Conservation (phyloP, 768 basidiomycete species). For the Suillus occidentalis region DNA sequence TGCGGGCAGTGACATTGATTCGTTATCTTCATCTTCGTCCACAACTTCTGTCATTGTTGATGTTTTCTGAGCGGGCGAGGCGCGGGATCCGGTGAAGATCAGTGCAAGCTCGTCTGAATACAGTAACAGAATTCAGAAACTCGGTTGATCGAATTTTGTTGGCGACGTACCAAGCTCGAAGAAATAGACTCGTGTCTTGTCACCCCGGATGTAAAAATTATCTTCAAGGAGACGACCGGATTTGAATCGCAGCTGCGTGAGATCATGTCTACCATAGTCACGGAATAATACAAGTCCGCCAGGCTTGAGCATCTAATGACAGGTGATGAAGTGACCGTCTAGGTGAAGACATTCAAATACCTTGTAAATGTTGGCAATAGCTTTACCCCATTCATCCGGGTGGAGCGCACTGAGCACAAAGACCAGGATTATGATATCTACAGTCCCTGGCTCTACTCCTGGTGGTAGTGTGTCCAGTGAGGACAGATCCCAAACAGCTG, state of each 20-base stretch:
- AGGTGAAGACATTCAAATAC: slow-evolving; percentile 36
- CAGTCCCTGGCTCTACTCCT: slow-evolving; percentile 60
- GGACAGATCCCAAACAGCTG: slow-evolving; percentile 91
- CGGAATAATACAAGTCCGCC: slow-evolving; percentile 82
- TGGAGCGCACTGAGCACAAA: slow-evolving; percentile 94
- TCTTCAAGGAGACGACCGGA: slow-evolving; percentile 83
- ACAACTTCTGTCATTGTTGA: slow-evolving; percentile 33
- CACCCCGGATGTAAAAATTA: slow-evolving; percentile 95
- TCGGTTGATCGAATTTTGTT: background rate
- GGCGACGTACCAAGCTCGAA: slow-evolving; percentile 72
- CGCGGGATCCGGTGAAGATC: slow-evolving; percentile 68
- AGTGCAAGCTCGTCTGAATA: slow-evolving; percentile 71
- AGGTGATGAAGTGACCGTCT: background rate
- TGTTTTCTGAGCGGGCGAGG: slow-evolving; percentile 33
- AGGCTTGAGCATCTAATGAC: slow-evolving; percentile 84
- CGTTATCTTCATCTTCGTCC: slow-evolving; percentile 33
- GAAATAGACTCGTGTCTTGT: slow-evolving; percentile 97
- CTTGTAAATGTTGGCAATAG: slow-evolving; percentile 76
- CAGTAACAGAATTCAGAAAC: background rate
- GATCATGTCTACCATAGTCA: slow-evolving; percentile 94
- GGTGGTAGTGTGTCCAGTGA: slow-evolving; percentile 59
- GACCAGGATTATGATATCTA: slow-evolving; percentile 89
- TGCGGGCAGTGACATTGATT: slow-evolving; percentile 2
- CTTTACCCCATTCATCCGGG: slow-evolving; percentile 86
- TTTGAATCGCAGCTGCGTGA: slow-evolving; percentile 94